These are phyloP conservation scores for Primulina tabacum DNA, from an alignment of 257 asterid genomes.

Conservation along the genomic window DNA sequence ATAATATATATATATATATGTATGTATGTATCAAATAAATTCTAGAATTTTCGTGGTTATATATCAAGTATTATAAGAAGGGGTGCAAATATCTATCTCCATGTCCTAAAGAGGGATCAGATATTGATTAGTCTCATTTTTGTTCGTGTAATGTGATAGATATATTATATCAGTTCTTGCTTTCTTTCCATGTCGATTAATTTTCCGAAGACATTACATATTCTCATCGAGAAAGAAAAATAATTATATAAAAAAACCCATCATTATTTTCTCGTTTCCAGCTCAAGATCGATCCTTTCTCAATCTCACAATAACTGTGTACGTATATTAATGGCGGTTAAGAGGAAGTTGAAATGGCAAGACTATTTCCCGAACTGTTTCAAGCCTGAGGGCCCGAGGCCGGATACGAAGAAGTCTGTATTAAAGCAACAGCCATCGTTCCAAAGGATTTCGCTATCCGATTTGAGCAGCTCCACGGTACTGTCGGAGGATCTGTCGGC, in stretches of 20 bases:
- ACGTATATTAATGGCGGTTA: constrained; percentile 32
- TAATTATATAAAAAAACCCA: not conserved
- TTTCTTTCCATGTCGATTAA: constrained; percentile 21
- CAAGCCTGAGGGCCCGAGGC: constrained; percentile 28
- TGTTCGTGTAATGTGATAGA: not conserved
- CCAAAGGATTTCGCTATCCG: constrained; percentile 53
- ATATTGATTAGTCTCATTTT: too few relatives aligned
- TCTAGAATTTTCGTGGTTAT: too few relatives aligned
- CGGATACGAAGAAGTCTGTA: constrained; percentile 27
- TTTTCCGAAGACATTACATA: constrained; percentile 18
- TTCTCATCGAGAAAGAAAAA: constrained; percentile 8
- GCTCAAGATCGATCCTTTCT: not conserved
- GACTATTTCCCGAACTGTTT: constrained; percentile 49
- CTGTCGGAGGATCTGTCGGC: constrained; percentile 72
- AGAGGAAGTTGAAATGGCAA: constrained; percentile 59
- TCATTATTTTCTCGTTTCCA: not conserved
- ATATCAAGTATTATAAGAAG: constrained; percentile 37
- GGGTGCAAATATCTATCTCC: constrained; percentile 29
- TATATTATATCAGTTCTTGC: constrained; percentile 20
- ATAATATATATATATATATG: not conserved
- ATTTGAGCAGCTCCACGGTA: constrained; percentile 49
- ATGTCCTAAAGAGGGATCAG: constrained; percentile 35
- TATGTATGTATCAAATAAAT: not conserved
- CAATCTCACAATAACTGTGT: not conserved
- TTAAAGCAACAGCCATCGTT: constrained; percentile 39